Percentiles rank a stretch among this genome's conserved stretches.
These are phyloP conservation scores for Mentha longifolia DNA, from an alignment of 257 asterid species.

Conservation along the genomic window DNA sequence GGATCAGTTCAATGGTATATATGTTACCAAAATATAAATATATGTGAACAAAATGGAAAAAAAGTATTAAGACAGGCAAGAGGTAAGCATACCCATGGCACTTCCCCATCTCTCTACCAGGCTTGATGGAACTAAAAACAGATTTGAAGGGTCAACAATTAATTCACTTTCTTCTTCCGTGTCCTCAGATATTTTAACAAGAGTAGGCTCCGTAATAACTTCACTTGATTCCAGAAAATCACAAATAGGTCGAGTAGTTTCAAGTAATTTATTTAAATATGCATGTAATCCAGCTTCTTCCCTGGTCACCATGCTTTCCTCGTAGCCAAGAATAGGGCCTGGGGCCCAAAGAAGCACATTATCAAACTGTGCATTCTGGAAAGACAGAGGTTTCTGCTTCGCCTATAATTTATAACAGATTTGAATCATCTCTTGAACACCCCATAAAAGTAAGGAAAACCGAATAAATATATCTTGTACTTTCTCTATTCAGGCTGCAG, in stretches of 20 bases:
- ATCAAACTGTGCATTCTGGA: slow-evolving; percentile 54
- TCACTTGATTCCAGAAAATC: slow-evolving; percentile 64
- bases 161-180: slow-evolving; percentile 43
- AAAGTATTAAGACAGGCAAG: slow-evolving; percentile 9
- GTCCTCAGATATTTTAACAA: slow-evolving; percentile 42
- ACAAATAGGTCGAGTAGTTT: slow-evolving; percentile 63
- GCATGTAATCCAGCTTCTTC: slow-evolving; percentile 46
- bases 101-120: slow-evolving; percentile 89
- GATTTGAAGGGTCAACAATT: slow-evolving; percentile 35
- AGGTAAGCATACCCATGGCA: slow-evolving; percentile 90
- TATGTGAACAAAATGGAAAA: slow-evolving; percentile 24
- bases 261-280: slow-evolving; percentile 51
- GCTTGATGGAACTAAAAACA: slow-evolving; percentile 68
- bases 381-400: slow-evolving; percentile 67
- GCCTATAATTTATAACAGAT: slow-evolving; percentile 60
- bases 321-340: slow-evolving; percentile 54
- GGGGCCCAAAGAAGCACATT: slow-evolving; percentile 63
- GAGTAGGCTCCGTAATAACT: slow-evolving; percentile 38
- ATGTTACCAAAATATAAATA: slow-evolving; percentile 27
- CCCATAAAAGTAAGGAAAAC: background rate
- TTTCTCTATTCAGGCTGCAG: background rate
- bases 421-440: slow-evolving; percentile 16
- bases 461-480: background rate
- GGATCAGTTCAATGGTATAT: slow-evolving; percentile 18
- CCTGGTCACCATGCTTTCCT: slow-evolving; percentile 39